phyloP scores from a whole-genome alignment of 768 basidiomycete genomes.

The Serendipita sp. region DNA sequence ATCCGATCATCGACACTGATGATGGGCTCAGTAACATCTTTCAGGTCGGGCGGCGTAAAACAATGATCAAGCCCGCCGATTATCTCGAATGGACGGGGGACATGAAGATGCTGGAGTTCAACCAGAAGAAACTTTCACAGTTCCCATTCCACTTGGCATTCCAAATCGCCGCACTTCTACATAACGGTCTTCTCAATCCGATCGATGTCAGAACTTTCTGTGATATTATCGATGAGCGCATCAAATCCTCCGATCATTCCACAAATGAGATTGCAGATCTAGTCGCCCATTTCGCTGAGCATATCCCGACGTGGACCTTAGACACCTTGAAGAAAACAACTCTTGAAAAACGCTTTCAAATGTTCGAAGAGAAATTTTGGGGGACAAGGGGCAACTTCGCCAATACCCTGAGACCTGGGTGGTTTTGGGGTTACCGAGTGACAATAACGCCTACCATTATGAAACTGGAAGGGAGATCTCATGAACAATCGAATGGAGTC shows the following conservation, averaged over 20 bases:
- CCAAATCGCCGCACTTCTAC: conserved; percentile 56
- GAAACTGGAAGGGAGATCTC: conserved; percentile 35
- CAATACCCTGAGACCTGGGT: background rate
- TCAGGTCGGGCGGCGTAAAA: background rate
- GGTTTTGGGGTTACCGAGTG: conserved; percentile 13
- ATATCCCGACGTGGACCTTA: background rate
- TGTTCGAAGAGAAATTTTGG: background rate
- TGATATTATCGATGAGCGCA: background rate
- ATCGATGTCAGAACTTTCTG: conserved; percentile 26
- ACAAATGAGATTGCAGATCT: background rate
- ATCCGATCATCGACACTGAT: background rate
- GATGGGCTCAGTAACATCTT: background rate
- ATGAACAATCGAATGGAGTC: conserved; percentile 45
- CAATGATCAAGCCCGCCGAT: background rate
- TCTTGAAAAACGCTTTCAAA: background rate
- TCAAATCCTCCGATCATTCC: background rate
- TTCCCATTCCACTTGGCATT: conserved; percentile 57
- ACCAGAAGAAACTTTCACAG: conserved; percentile 24
- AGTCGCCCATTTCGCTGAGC: background rate
- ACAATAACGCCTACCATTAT: conserved; percentile 40
- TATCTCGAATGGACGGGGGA: background rate
- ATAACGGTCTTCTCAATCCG: conserved; percentile 45
- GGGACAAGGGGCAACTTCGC: background rate
- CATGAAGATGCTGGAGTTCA: background rate
- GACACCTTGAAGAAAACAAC: background rate